Percentiles rank a stretch among this genome's conserved stretches.
Conservation (phyloP, 306 rosid genomes). For the Corylus heterophylla region DNA sequence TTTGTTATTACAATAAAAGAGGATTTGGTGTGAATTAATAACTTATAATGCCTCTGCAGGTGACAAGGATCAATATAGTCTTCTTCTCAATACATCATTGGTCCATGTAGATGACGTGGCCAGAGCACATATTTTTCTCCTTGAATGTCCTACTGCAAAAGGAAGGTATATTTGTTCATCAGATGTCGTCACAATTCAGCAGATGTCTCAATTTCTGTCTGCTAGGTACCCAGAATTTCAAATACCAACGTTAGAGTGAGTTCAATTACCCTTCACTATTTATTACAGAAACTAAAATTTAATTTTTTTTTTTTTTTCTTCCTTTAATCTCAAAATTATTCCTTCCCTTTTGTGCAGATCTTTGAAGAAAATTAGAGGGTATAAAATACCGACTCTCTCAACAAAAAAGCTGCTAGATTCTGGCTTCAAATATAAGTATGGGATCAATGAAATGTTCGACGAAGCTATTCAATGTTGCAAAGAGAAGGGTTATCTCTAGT, state of each 20-base stretch:
- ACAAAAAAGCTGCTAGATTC: constrained; percentile 52
- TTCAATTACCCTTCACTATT: neutral
- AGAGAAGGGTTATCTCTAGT: constrained; percentile 41
- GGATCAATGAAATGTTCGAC: constrained; percentile 42
- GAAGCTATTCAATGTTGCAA: constrained; percentile 50
- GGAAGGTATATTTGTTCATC: constrained; percentile 68
- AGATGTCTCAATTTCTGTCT: constrained; percentile 31
- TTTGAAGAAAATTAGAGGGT: constrained; percentile 26
- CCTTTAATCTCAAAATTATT: neutral
- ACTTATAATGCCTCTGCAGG: constrained; percentile 32
- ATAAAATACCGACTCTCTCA: constrained; percentile 14
- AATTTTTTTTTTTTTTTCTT: neutral
- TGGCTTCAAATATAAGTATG: constrained; percentile 50
- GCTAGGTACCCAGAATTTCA: constrained; percentile 46
- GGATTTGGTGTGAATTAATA: no score
- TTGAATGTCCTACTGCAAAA: constrained; percentile 50
- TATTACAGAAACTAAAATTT: neutral
- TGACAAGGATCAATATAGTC: constrained; percentile 32
- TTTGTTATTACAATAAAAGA: no score
- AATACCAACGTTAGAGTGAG: constrained; percentile 61
- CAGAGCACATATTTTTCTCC: constrained; percentile 55
- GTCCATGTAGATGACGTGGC: constrained; percentile 66
- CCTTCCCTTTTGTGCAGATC: constrained; percentile 22
- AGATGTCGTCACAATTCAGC: constrained; percentile 29
- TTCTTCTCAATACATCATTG: constrained; percentile 21